These are phyloP conservation scores for Onygenales sp. DNA, from an alignment of 2,329 filamentous ascomycete species.

Conservation along the genomic window DNA sequence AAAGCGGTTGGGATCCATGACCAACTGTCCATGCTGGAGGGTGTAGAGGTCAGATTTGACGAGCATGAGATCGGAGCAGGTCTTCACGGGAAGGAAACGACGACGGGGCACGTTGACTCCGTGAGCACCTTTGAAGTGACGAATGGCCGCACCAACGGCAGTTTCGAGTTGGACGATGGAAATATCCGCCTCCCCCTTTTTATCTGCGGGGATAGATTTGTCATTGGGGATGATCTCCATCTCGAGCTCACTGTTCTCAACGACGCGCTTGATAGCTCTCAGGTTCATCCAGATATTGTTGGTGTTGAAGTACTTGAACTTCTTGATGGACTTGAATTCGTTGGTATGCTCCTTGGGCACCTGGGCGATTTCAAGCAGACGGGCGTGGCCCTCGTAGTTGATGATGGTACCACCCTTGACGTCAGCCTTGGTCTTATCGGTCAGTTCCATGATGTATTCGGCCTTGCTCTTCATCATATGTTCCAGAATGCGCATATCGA, in stretches of 20 bases:
- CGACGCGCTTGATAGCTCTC: slow-evolving; percentile 93
- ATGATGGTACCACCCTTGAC: slow-evolving; percentile 99
- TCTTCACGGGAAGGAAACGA: slow-evolving; percentile 99
- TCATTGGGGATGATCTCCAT: slow-evolving; percentile 99
- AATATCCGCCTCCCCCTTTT: slow-evolving; percentile 98
- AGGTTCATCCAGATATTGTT: slow-evolving; percentile 99
- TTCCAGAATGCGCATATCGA: slow-evolving; percentile 95
- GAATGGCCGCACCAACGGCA: slow-evolving; percentile 94
- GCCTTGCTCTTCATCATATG: slow-evolving; percentile 97
- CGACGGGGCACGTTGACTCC: slow-evolving; percentile 97
- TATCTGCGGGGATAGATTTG: slow-evolving; percentile 96
- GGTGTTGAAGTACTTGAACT: slow-evolving; percentile 99
- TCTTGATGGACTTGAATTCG: slow-evolving; percentile 99
- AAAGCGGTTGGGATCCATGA: slow-evolving; percentile 94
- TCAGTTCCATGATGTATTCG: slow-evolving; percentile 99
- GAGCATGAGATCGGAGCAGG: slow-evolving; percentile 97
- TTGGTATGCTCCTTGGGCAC: slow-evolving; percentile 99
- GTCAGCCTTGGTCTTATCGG: slow-evolving; percentile 99
- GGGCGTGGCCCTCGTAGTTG: slow-evolving; percentile 94
- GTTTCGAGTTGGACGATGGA: slow-evolving; percentile 98
- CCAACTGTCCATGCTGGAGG: slow-evolving; percentile 93
- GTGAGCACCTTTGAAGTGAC: slow-evolving; percentile 96
- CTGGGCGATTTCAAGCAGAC: slow-evolving; percentile 96
- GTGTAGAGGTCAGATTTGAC: slow-evolving; percentile 99
- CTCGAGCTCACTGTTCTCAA: slow-evolving; percentile 95